Evolutionary conservation across 2,329 filamentous ascomycete genomes (phyloP).

Genomic region (Mycogone perniciosa): DNA sequence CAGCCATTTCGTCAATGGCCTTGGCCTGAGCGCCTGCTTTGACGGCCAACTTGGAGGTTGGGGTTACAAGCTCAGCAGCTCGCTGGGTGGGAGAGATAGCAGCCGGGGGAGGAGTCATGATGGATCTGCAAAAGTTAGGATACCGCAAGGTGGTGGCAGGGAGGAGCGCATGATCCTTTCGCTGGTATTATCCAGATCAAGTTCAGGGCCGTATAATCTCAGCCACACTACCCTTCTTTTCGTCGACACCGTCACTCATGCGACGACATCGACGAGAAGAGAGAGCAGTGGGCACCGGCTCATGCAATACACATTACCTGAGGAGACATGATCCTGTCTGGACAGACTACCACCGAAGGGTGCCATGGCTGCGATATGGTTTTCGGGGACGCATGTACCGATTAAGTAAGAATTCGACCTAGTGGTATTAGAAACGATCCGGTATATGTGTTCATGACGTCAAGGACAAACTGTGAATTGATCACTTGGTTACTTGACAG

Average conservation of each 20-base stretch:
- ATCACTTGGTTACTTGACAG: neutral
- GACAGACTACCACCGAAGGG: slow-evolving; percentile 31
- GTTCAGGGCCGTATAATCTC: slow-evolving; percentile 90
- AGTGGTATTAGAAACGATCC: slow-evolving; percentile 7
- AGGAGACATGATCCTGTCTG: slow-evolving; percentile 30
- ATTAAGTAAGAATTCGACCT: slow-evolving; percentile 11
- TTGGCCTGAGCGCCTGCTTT: slow-evolving; percentile 29
- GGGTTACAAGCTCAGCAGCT: slow-evolving; percentile 39
- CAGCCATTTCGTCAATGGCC: slow-evolving; percentile 58
- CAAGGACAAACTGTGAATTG: slow-evolving; percentile 9
- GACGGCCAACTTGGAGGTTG: slow-evolving; percentile 37
- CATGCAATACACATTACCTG: slow-evolving; percentile 50
- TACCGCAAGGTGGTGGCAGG: slow-evolving; percentile 22
- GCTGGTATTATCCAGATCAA: slow-evolving; percentile 99
- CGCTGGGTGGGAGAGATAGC: slow-evolving; percentile 55
- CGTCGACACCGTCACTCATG: neutral
- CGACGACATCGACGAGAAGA: slow-evolving; percentile 9
- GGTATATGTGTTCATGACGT: neutral
- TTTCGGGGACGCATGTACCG: slow-evolving; percentile 21
- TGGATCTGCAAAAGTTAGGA: slow-evolving; percentile 33
- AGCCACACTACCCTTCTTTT: slow-evolving; percentile 34
- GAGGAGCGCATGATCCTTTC: slow-evolving; percentile 91
- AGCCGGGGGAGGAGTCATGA: slow-evolving; percentile 77
- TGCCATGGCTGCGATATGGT: slow-evolving; percentile 22
- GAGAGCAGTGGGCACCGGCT: slow-evolving; percentile 49